Conservation (phyloP, 345 rosid genomes). For the Syzygium jambos region DNA sequence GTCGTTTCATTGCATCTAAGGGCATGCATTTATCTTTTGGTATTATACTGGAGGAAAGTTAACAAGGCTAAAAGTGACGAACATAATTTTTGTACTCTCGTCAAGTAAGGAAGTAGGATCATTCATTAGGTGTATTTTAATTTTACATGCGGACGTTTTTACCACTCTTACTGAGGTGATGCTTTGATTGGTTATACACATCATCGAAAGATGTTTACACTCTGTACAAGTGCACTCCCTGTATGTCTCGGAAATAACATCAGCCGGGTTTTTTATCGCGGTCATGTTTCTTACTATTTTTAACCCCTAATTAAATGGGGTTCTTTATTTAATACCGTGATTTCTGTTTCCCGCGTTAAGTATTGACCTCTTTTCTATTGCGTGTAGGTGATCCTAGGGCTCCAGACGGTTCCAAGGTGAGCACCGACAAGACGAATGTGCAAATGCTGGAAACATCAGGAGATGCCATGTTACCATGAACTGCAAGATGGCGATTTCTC, state of each 20-base stretch:
- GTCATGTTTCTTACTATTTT: neutral
- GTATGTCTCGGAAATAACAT: neutral
- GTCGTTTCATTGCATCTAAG: neutral
- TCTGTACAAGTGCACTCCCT: neutral
- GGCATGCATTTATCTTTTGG: neutral
- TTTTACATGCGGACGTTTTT: neutral
- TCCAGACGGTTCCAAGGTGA: slow-evolving; percentile 21
- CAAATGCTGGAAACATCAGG: slow-evolving; percentile 58
- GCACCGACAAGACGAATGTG: slow-evolving; percentile 39
- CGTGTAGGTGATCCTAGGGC: slow-evolving; percentile 44
- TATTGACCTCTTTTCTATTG: neutral
- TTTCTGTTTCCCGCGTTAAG: neutral
- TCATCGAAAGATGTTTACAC: neutral
- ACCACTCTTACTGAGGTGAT: neutral
- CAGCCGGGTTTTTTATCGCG: neutral
- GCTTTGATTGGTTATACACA: neutral
- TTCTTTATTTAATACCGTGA: neutral
- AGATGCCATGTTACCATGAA: slow-evolving; percentile 68
- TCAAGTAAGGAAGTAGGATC: neutral
- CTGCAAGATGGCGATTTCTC: neutral
- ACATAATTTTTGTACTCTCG: neutral
- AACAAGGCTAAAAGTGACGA: neutral
- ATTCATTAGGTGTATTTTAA: neutral
- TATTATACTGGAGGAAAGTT: neutral
- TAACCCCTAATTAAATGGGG: neutral